phyloP scores from a whole-genome alignment of 306 rosid species.

The Vicia villosa region DNA sequence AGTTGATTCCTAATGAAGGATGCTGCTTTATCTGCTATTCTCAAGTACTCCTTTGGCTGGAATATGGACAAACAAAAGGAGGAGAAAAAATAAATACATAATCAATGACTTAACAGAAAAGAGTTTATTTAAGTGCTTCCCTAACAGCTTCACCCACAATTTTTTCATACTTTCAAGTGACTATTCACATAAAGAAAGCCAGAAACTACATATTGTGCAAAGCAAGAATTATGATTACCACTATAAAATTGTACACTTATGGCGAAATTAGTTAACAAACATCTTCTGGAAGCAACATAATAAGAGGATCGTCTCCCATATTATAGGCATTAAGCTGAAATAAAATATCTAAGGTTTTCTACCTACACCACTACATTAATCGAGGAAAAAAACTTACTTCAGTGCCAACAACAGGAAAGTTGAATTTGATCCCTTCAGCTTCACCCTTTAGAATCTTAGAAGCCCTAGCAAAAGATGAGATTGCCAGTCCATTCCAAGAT shows the following conservation, averaged over 20 bases:
- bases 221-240: conserved; percentile 27
- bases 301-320: conserved; percentile 10
- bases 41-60: conserved; percentile 77
- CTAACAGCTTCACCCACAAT: conserved; percentile 30
- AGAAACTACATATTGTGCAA: conserved; percentile 27
- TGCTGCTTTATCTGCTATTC: conserved; percentile 81
- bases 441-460: conserved; percentile 79
- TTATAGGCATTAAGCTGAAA: conserved; percentile 22
- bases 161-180: conserved; percentile 8
- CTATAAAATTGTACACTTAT: conserved; percentile 3
- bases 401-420: conserved; percentile 78
- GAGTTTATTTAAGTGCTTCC: conserved; percentile 30
- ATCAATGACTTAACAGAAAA: conserved; percentile 25
- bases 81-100: conserved; percentile 26
- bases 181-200: conserved; percentile 14
- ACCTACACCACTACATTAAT: conserved; percentile 19
- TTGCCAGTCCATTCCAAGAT: conserved; percentile 90
- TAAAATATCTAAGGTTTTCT: conserved; percentile 19
- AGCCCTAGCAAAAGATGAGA: conserved; percentile 93
- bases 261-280: conserved; percentile 11
- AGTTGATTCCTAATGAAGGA: conserved; percentile 69
- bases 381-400: conserved; percentile 59
- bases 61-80: conserved; percentile 26
- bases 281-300: conserved; percentile 17
- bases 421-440: conserved; percentile 57